Evolutionary conservation across 2,329 filamentous ascomycete species (phyloP), one percentile per base, ranked within the genome.

Genomic region (Ceratocystis alfenasii): DNA sequence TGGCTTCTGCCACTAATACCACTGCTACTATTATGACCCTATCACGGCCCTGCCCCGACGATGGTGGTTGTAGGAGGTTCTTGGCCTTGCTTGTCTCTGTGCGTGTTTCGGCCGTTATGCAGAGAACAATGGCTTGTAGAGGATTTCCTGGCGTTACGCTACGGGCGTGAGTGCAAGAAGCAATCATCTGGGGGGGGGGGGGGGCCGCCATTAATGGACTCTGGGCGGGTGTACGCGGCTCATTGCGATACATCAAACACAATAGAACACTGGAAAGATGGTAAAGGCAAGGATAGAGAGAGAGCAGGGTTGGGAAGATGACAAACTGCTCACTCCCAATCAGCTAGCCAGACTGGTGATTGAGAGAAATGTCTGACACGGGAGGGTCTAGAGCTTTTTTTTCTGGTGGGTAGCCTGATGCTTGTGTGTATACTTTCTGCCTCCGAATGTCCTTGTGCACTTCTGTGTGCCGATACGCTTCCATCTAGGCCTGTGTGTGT

Each of bases 51-150:
- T 41, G 3, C 3, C 10, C 36, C 12, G 36, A 15, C 10, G 36
- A 50, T 50, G 46, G 46, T 50, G n/a, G 46, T 20, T 50, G 46
- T 25, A 20, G 46, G n/a, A 50, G 22, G n/a, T 50, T 50, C 22
- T 25, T 50, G 5, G 28, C 5, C n/a, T 33, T 25, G 7, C 20
- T 25, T 10, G 48, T 25, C 48, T 53, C 15, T 53, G 20, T 53
- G 20, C 20, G 55, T 36, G 55, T 59, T 59, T 59, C 30, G 55
- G 30, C 55, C 55, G 55, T 36, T 30, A 59, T 59, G 55, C 55
- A 59, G 55, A 59, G 55, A 59, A 59, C 55, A 59, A 59, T 59
- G 55, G 55, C 25, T n/a, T 33, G 12, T 30, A 59, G 33, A 30
- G 55, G 28, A 59, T 59, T 59, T 41, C 36, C 36, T 59, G 28